Evolutionary conservation across 1,139 yeast species (phyloP), one percentile per base, ranked within the genome.

Genomic region (Taphrina confusa): DNA sequence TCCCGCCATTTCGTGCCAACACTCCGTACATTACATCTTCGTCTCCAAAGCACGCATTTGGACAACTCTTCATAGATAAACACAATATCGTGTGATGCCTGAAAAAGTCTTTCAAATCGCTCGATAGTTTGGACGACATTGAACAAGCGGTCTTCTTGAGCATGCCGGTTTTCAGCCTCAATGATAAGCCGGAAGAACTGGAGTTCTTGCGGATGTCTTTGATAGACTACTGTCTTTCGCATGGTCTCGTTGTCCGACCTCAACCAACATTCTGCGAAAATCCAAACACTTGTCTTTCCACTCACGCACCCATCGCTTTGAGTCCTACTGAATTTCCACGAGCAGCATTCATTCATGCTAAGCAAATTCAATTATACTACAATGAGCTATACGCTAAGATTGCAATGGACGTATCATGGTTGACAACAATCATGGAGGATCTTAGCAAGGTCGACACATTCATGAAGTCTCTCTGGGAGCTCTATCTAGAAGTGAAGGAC

Each of bases 251-350:
- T 9, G 63, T 66, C 31, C 61, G 65, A 20, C 62, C 64, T 23
- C 47, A 42, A 8, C 42, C 27, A 4, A 12, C 57, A 4, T 40
- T 42, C 28, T 23, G 54, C 55, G 72, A 64, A 65, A 70, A 62
- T 63, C 76, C 74, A 69, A 36, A 28, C 18, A 27, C 47, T 14
- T 44, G 50, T 33, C 44, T 61, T 8, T 50, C 34, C 25, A 78
- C 78, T 52, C 80, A 80, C 63, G 96, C 96, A 2, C 97, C 98
- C 25, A 82, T 89, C 11, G 91, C 98, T 0, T 69, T 91, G 44
- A 89, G 79, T 68, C 99, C 98, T 2, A 87, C 97, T 0, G 96
- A 96, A 9, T 83, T 91, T 66, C 91, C 96, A 1, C 78, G 74
- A 64, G 60, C 69, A 1, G 82, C 87, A 56, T 91, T 88, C 70